Conservation (phyloP, 164 flowering plant genomes). For the Umbellularia californica region DNA sequence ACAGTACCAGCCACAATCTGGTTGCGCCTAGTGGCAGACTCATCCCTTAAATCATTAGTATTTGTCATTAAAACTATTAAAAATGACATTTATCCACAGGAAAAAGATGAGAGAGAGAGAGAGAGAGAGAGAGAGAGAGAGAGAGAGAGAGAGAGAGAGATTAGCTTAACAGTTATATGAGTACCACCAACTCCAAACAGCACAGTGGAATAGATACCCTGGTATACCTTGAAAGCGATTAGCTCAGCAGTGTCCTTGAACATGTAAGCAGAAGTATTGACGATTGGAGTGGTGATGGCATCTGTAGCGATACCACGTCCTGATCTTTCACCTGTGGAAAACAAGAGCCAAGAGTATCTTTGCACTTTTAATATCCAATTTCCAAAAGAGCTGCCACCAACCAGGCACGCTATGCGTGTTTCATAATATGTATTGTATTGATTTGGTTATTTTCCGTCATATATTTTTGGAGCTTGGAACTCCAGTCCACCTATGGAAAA, state of each 20-base stretch:
- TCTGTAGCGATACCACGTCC: slow-evolving; percentile 86
- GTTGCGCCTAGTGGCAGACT: no score
- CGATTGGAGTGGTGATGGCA: slow-evolving; percentile 93
- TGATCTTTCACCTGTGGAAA: slow-evolving; percentile 73
- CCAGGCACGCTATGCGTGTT: no score
- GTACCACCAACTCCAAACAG: no score
- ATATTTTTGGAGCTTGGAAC: no score
- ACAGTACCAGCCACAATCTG: no score
- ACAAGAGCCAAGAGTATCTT: not conserved
- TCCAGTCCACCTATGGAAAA: no score
- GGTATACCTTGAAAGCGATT: slow-evolving; percentile 82
- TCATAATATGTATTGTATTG: no score
- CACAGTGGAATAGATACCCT: not conserved
- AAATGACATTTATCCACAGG: not conserved
- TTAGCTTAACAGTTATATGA: no score
- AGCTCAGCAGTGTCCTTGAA: slow-evolving; percentile 82
- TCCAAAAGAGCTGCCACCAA: not conserved
- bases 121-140: not conserved
- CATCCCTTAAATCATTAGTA: no score
- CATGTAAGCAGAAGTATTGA: slow-evolving; percentile 89
- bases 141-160: not conserved
- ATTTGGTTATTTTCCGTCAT: no score
- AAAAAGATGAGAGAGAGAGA: no score
- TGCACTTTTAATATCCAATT: not conserved
- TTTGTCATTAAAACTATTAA: no score